These are phyloP conservation scores for Trichoderma harzianum DNA, from an alignment of 2,329 filamentous ascomycete species.

Conservation along the genomic window DNA sequence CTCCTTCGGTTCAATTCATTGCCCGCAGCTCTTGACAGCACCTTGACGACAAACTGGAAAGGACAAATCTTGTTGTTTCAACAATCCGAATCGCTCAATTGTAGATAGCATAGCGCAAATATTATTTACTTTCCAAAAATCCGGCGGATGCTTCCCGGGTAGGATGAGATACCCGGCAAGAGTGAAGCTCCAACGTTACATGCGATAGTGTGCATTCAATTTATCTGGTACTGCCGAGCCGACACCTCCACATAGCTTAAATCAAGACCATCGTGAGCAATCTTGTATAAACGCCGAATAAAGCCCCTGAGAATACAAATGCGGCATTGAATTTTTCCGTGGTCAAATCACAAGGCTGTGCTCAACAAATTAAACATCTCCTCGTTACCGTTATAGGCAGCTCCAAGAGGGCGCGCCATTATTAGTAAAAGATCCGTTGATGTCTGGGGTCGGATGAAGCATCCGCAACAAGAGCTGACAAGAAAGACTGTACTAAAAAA, in stretches of 20 bases:
- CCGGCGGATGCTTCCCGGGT: background rate
- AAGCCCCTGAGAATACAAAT: background rate
- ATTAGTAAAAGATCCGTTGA: background rate
- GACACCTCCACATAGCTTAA: background rate
- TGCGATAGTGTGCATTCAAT: background rate
- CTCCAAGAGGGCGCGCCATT: background rate
- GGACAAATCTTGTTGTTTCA: background rate
- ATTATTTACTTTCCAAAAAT: background rate
- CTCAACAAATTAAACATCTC: background rate
- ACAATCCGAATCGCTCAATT: background rate
- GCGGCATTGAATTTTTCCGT: background rate
- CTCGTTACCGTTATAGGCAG: background rate
- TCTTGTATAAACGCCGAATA: background rate
- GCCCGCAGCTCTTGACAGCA: no score
- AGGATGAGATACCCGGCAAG: background rate
- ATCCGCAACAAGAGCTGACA: background rate
- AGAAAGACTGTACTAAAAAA: background rate
- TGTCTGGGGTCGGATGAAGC: background rate
- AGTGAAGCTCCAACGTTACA: background rate
- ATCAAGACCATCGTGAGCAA: background rate
- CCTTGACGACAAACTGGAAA: fast-evolving
- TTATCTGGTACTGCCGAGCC: background rate
- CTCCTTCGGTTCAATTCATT: background rate
- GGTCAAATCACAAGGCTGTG: background rate
- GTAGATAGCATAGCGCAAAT: background rate